Evolutionary conservation across 2,329 filamentous ascomycete species (phyloP), one percentile per base, ranked within the genome.

Genomic region (Westerdykella aurantiaca): DNA sequence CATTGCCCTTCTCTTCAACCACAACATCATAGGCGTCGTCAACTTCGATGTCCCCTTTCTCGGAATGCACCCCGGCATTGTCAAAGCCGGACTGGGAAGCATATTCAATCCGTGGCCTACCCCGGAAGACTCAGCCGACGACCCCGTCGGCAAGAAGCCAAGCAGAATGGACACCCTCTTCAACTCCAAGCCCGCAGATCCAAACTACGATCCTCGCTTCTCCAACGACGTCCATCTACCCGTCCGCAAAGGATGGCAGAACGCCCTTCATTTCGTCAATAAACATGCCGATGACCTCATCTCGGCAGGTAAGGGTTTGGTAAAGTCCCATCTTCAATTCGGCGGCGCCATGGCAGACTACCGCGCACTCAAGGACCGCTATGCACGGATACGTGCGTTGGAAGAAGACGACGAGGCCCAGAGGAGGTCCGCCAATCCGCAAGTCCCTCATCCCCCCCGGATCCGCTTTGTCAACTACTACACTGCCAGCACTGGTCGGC

Each of bases 381-480:
- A 95, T 66, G 74, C 75, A 18, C 78, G 70, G 34, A 69, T 95
- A 21, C 78, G 86, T 42, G 78, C 76, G 1, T 70, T 95, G 9
- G 88, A 95, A 60, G 82, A 86, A 57, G 78, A 86, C 44, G 80
- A 84, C 12, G 70, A 73, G 34, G 60, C 52, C 35, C 65, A 41
- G 44, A 53, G 58, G 46, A 61, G 43, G 51, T 59, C 52, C 29
- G 60, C 46, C 31, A 59, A 58, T 53, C 62, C 51, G n/a, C 56
- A 47, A 17, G 50, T 52, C 40, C 55, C 41, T 38, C 58, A 48
- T 50, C 69, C 70, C 2, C 70, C 72, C 2, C 74, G 83, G 41
- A 79, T 93, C 10, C 78, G 88, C 13, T 95, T 95, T 57, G 75
- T 88, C 45, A 95, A 95, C 61, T 95, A 95, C 63, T 95, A 91